Evolutionary conservation across 108 stramenopile genomes (phyloP).

Genomic region (Skeletonema tropicum): DNA sequence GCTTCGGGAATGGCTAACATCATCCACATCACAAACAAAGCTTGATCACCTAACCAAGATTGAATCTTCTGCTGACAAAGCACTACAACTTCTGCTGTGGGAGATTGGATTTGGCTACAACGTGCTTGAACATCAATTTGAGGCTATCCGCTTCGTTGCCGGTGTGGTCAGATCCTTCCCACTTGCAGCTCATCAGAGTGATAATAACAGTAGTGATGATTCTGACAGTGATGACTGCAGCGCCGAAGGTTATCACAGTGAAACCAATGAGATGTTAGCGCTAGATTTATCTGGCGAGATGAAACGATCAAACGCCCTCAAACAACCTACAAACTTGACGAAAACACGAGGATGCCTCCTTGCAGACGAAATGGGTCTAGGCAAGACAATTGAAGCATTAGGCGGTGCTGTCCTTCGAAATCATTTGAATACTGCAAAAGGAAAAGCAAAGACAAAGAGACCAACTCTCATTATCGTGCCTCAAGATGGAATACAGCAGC

Average conservation of each 20-base stretch:
- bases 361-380: conserved; percentile 45
- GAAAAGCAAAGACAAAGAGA: conserved; percentile 4
- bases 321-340: background rate
- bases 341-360: conserved; percentile 17
- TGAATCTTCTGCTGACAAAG: conserved; percentile 11
- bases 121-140: conserved; percentile 47
- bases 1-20: background rate
- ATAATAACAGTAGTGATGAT: background rate
- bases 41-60: conserved; percentile 22
- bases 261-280: conserved; percentile 13
- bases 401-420: conserved; percentile 42
- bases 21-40: background rate
- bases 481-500: conserved; percentile 46
- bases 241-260: background rate
- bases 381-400: conserved; percentile 44
- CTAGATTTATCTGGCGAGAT: conserved; percentile 4
- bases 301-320: conserved; percentile 9
- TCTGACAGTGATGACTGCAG: background rate
- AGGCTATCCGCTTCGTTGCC: conserved; percentile 46
- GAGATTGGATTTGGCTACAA: conserved; percentile 36
- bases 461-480: conserved; percentile 50
- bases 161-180: conserved; percentile 40
- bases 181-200: conserved; percentile 6
- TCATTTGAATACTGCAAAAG: conserved; percentile 5
- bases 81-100: conserved; percentile 30